These are phyloP conservation scores for Fusarium cyanostomum DNA, from an alignment of 2,329 filamentous ascomycete genomes.

Conservation along the genomic window DNA sequence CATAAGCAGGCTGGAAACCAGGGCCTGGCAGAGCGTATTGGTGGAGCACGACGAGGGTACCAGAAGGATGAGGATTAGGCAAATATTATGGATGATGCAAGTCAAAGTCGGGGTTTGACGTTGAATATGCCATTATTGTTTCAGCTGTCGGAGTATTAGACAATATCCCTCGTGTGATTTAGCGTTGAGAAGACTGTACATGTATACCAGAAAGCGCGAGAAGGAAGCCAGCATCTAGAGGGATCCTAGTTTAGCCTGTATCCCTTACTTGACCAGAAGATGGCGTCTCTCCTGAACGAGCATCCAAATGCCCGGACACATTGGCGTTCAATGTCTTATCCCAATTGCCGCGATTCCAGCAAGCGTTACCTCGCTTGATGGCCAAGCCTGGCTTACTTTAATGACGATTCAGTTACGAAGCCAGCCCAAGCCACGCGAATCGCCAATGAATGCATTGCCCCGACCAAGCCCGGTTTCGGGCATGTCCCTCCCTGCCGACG, in stretches of 20 bases:
- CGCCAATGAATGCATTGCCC: conserved; percentile 2
- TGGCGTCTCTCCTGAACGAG: neutral
- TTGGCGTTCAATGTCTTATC: neutral
- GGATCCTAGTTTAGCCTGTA: no score
- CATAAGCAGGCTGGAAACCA: conserved; percentile 67
- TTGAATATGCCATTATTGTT: neutral
- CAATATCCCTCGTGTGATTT: no score
- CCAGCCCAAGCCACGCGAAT: neutral
- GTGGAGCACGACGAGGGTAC: conserved; percentile 56
- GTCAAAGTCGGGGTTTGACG: neutral
- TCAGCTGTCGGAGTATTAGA: neutral
- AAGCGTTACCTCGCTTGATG: neutral
- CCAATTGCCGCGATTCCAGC: neutral
- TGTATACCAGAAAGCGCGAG: no score
- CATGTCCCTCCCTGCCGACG: neutral
- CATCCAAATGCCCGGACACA: neutral
- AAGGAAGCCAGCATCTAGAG: no score
- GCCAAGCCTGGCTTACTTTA: conserved; percentile 8
- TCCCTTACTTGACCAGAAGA: neutral
- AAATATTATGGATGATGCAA: neutral
- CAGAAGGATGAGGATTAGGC: conserved; percentile 57
- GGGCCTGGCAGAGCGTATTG: conserved; percentile 62
- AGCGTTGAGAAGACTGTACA: no score
- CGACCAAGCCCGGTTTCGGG: neutral
- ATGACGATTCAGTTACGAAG: neutral